Evolutionary conservation across 257 asterid genomes (phyloP).

Genomic region (Solanum infundibuliforme): DNA sequence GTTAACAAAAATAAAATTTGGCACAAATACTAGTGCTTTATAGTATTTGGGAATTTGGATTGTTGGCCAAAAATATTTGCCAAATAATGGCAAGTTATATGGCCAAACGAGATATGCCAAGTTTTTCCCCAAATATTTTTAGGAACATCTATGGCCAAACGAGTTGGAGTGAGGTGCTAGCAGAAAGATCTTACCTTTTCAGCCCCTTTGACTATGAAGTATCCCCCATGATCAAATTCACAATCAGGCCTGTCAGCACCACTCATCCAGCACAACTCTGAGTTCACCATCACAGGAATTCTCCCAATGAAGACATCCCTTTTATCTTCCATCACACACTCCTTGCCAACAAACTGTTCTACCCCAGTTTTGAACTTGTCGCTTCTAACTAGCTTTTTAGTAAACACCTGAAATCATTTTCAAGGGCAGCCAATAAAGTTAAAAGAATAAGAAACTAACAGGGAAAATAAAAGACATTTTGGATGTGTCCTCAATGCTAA

Average conservation of each 20-base stretch:
- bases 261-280: slow-evolving; percentile 68
- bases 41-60: neutral
- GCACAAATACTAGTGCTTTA: neutral
- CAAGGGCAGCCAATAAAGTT: neutral
- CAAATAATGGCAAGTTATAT: neutral
- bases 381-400: slow-evolving; percentile 45
- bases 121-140: too few relatives aligned
- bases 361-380: slow-evolving; percentile 80
- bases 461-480: neutral
- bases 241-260: slow-evolving; percentile 47
- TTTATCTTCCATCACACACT: slow-evolving; percentile 20
- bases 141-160: neutral
- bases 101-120: neutral
- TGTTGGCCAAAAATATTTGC: neutral
- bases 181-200: slow-evolving; percentile 57
- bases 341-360: slow-evolving; percentile 39
- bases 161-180: neutral
- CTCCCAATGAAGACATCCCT: slow-evolving; percentile 44
- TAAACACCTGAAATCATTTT: slow-evolving; percentile 44
- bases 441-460: neutral
- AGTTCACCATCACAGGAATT: slow-evolving; percentile 88
- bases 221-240: slow-evolving; percentile 86
- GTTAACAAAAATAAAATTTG: neutral
- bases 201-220: slow-evolving; percentile 87
- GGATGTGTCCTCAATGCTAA: neutral